phyloP scores from a whole-genome alignment of 2,329 filamentous ascomycete genomes.

The Drechmeria coniospora region DNA sequence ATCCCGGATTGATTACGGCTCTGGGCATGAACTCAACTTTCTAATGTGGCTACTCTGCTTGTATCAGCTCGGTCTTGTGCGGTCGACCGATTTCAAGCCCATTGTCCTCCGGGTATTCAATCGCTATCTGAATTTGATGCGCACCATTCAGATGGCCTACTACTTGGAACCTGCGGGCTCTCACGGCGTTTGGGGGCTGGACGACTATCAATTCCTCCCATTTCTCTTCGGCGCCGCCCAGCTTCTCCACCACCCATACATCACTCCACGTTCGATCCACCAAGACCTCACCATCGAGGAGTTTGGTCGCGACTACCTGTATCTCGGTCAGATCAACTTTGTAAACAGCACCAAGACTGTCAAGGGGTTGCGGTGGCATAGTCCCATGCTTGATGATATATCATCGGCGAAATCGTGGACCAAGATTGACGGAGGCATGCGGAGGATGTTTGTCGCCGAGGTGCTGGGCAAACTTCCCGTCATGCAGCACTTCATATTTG shows the following conservation, averaged over 20 bases:
- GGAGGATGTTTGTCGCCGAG: conserved; percentile 89
- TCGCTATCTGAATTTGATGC: conserved; percentile 76
- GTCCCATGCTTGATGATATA: conserved; percentile 96
- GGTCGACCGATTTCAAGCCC: conserved; percentile 50
- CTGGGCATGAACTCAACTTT: conserved; percentile 95
- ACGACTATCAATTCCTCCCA: conserved; percentile 93
- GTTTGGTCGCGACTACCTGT: conserved; percentile 68
- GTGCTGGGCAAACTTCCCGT: conserved; percentile 87
- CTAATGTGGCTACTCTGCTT: conserved; percentile 92
- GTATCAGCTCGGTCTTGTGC: conserved; percentile 57
- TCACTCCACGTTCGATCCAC: conserved; percentile 70
- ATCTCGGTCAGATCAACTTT: conserved; percentile 83
- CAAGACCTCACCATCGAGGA: conserved; percentile 79
- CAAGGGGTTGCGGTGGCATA: conserved; percentile 88
- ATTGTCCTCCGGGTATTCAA: conserved; percentile 67
- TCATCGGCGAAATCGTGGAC: conserved; percentile 75
- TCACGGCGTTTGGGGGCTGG: conserved; percentile 93
- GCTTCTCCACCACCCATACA: conserved; percentile 67
- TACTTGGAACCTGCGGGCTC: conserved; percentile 95
- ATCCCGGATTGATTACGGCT: conserved; percentile 86
- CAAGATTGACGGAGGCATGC: conserved; percentile 91
- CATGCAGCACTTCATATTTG: conserved; percentile 98
- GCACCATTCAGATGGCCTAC: conserved; percentile 74
- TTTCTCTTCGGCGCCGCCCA: conserved; percentile 92
- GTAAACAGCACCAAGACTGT: conserved; percentile 96